These are phyloP conservation scores for Mycena albidolilacea DNA, from an alignment of 768 basidiomycete species.

Conservation along the genomic window DNA sequence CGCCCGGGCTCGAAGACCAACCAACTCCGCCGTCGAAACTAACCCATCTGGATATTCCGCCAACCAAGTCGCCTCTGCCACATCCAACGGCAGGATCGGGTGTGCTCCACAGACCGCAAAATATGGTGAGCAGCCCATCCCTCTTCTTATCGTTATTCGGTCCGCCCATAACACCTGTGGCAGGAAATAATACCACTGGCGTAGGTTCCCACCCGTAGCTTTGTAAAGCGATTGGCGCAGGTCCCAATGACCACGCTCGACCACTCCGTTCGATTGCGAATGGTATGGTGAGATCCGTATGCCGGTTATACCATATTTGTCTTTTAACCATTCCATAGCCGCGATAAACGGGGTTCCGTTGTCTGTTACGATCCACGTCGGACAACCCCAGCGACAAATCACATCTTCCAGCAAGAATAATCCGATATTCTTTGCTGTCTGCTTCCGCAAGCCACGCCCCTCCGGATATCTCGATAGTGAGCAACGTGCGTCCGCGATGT, in stretches of 20 bases:
- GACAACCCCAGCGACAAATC: conserved; percentile 8
- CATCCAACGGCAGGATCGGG: conserved; percentile 43
- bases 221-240: neutral
- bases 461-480: neutral
- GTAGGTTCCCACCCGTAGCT: neutral
- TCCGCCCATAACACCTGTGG: conserved; percentile 38
- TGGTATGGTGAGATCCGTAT: neutral
- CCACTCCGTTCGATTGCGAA: neutral
- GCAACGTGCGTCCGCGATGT: conserved; percentile 35
- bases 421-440: neutral
- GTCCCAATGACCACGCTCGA: neutral
- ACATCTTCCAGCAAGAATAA: neutral
- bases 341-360: neutral
- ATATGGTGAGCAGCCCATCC: conserved; percentile 41
- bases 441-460: neutral
- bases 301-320: neutral
- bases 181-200: neutral
- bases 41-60: conserved; percentile 30
- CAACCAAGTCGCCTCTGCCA: conserved; percentile 48
- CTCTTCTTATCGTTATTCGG: conserved; percentile 31
- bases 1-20: conserved; percentile 37
- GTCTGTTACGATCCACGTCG: neutral
- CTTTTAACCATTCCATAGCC: neutral
- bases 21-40: conserved; percentile 37
- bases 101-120: conserved; percentile 40